Percentiles rank a stretch among this genome's conserved stretches.
These are phyloP conservation scores for Marasmius fiardii DNA, from an alignment of 1,284 basidiomycete genomes.

Conservation along the genomic window DNA sequence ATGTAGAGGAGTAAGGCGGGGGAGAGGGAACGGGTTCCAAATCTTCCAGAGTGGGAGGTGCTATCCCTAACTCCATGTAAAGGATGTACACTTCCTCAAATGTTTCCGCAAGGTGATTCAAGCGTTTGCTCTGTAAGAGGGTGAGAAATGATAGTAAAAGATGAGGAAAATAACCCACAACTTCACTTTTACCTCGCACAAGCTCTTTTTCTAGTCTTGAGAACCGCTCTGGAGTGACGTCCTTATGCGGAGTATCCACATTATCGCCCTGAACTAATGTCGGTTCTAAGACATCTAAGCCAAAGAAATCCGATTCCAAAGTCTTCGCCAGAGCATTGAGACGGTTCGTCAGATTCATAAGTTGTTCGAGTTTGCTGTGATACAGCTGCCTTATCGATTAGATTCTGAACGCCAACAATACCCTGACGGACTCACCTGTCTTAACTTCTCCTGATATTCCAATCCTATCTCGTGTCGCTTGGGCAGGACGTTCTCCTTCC, in stretches of 20 bases:
- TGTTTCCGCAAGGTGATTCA: slow-evolving; percentile 56
- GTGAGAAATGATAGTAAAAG: not conserved
- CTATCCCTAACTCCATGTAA: slow-evolving; percentile 74
- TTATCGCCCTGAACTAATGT: slow-evolving; percentile 35
- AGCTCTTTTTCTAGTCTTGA: slow-evolving; percentile 77
- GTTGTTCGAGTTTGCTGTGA: slow-evolving; percentile 75
- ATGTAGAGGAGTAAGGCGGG: slow-evolving; percentile 18
- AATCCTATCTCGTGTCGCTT: slow-evolving; percentile 61
- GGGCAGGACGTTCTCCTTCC: slow-evolving; percentile 58
- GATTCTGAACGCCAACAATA: not conserved
- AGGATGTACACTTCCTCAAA: slow-evolving; percentile 77
- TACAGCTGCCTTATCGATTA: slow-evolving; percentile 47
- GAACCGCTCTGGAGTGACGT: slow-evolving; percentile 77
- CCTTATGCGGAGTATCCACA: slow-evolving; percentile 43
- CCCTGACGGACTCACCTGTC: slow-evolving; percentile 52
- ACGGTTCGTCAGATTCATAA: slow-evolving; percentile 62
- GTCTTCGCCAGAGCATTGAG: slow-evolving; percentile 54
- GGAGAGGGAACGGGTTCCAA: slow-evolving; percentile 34
- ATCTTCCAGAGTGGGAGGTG: slow-evolving; percentile 49
- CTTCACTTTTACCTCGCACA: slow-evolving; percentile 74
- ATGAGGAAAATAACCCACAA: slow-evolving; percentile 44
- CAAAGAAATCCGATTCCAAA: slow-evolving; percentile 60
- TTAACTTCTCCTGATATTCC: slow-evolving; percentile 68
- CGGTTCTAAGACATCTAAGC: slow-evolving; percentile 52
- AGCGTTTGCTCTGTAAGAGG: slow-evolving; percentile 54